Evolutionary conservation across 495 filamentous ascomycete genomes (phyloP).

Genomic region (Hypoxylon trugodes): DNA sequence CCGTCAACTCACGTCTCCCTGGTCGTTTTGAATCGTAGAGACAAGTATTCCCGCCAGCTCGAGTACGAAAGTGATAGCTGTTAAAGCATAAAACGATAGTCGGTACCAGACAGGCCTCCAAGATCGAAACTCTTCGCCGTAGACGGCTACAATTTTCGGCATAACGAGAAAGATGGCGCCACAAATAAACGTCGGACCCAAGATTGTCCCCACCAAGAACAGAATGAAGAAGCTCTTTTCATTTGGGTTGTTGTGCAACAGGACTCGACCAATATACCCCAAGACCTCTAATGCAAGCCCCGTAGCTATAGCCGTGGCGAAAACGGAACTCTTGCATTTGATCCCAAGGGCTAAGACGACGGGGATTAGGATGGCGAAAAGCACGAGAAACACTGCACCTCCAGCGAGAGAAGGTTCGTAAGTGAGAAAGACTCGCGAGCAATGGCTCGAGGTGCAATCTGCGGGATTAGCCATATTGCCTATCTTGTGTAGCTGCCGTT

Average conservation of each 20-base stretch:
- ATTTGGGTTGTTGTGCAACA: constrained; percentile 43
- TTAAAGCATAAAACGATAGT: constrained; percentile 43
- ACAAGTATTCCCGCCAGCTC: constrained; percentile 47
- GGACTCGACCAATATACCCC: constrained; percentile 51
- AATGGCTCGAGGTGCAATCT: constrained; percentile 23
- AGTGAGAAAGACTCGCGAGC: constrained; percentile 39
- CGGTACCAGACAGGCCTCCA: constrained; percentile 45
- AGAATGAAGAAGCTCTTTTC: constrained; percentile 43
- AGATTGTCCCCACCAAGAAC: constrained; percentile 50
- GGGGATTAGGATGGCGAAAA: constrained; percentile 50
- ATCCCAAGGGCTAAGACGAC: constrained; percentile 48
- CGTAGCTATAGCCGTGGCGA: constrained; percentile 42
- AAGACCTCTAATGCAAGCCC: constrained; percentile 51
- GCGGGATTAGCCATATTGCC: constrained; percentile 29
- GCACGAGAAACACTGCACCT: constrained; percentile 48
- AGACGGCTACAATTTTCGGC: constrained; percentile 51
- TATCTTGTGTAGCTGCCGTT: too few species aligned
- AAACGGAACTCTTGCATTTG: constrained; percentile 47
- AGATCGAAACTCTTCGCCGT: constrained; percentile 46
- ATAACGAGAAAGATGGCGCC: constrained; percentile 47
- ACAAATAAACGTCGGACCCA: constrained; percentile 50
- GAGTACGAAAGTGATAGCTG: constrained; percentile 45
- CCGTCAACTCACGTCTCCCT: constrained; percentile 23
- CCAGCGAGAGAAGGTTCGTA: constrained; percentile 44
- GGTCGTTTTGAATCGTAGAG: constrained; percentile 19